A percentile compares a stretch with the other conserved stretches of the same genome.
These are phyloP conservation scores for Pilatotrama ljubarskyi DNA, from an alignment of 768 basidiomycete species.

Conservation along the genomic window DNA sequence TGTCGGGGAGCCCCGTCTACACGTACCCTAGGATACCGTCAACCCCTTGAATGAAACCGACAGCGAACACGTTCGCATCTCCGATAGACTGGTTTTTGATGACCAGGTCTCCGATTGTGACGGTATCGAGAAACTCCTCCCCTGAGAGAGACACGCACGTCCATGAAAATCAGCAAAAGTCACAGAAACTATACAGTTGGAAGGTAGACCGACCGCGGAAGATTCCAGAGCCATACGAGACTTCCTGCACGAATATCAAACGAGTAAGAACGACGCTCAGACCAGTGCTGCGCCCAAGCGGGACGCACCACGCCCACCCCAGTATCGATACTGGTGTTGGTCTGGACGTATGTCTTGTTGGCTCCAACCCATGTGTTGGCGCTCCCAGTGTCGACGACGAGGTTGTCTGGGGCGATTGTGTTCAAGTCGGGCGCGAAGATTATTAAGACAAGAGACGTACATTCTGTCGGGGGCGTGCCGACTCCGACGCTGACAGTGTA, in stretches of 20 bases:
- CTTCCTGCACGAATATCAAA: conserved; percentile 22
- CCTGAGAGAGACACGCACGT: no score
- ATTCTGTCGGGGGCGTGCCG: conserved; percentile 24
- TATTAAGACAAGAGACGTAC: conserved; percentile 22
- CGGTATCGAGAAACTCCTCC: conserved; percentile 45
- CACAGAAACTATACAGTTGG: no score
- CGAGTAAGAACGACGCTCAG: background rate
- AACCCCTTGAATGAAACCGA: conserved; percentile 42
- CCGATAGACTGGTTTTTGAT: conserved; percentile 64
- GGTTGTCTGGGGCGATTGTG: conserved; percentile 39
- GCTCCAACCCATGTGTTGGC: conserved; percentile 79
- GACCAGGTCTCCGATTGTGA: conserved; percentile 53
- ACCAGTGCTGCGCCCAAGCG: background rate
- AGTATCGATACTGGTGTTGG: conserved; percentile 51
- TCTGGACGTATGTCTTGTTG: conserved; percentile 41
- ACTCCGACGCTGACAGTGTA: conserved; percentile 28
- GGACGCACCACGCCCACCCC: conserved; percentile 46
- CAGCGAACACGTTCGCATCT: conserved; percentile 45
- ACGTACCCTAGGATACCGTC: conserved; percentile 69
- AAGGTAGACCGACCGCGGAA: conserved; percentile 53
- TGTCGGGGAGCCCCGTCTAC: no score
- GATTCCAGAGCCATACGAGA: conserved; percentile 62
- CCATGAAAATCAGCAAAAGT: no score
- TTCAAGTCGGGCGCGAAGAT: background rate
- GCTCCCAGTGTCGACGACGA: conserved; percentile 66